Evolutionary conservation across 2,329 filamentous ascomycete species (phyloP).

Genomic region (Fusarium buxicola): DNA sequence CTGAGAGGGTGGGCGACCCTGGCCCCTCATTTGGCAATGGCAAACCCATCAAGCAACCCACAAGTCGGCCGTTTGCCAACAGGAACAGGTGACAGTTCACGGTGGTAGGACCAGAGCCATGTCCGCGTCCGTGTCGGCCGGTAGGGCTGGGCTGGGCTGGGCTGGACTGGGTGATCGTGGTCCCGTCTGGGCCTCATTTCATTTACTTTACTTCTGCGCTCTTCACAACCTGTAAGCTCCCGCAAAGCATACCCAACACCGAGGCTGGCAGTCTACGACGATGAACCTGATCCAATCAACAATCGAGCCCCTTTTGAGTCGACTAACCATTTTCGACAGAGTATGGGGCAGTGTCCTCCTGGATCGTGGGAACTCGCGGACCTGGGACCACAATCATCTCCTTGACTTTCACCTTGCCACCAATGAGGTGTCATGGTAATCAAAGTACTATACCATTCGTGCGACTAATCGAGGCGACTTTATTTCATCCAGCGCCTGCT

Average conservation of each 20-base stretch:
- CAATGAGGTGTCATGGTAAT: conserved; percentile 7
- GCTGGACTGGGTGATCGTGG: conserved; percentile 10
- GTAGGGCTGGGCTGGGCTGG: conserved; percentile 11
- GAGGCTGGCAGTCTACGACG: conserved; percentile 11
- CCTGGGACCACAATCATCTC: conserved; percentile 23
- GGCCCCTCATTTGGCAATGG: conserved; percentile 52
- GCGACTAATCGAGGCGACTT: neutral
- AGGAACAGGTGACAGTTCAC: conserved; percentile 14
- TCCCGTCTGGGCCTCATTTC: conserved; percentile 34
- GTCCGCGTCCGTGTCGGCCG: conserved; percentile 5
- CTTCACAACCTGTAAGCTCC: conserved; percentile 17
- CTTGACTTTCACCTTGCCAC: conserved; percentile 6
- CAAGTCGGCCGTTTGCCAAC: conserved; percentile 17
- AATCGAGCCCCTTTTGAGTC: conserved; percentile 1
- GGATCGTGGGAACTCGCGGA: conserved; percentile 18
- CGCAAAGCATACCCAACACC: conserved; percentile 16
- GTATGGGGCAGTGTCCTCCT: conserved; percentile 4
- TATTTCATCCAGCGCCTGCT: conserved; percentile 1
- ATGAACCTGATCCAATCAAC: conserved; percentile 10
- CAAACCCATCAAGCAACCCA: conserved; percentile 25
- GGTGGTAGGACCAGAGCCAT: neutral
- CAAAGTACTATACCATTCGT: neutral
- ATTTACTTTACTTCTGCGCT: conserved; percentile 8
- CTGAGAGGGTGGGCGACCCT: conserved; percentile 44
- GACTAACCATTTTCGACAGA: neutral